These are phyloP conservation scores for Globisporangium recalcitrans DNA, from an alignment of 352 stramenopile species.

Conservation along the genomic window DNA sequence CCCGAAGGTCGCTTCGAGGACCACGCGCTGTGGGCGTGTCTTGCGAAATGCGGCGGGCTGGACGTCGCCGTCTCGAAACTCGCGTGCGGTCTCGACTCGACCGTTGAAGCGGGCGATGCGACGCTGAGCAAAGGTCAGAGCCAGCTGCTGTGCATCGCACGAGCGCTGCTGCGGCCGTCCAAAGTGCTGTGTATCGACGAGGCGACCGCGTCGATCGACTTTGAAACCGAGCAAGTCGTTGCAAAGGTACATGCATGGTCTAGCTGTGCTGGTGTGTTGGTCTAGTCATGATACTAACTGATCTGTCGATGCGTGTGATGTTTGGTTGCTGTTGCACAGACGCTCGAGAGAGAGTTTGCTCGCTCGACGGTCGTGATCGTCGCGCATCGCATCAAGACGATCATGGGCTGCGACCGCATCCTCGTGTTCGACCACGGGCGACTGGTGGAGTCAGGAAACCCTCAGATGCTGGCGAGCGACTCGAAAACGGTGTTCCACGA, in stretches of 20 bases:
- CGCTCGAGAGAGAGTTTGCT: constrained; percentile 90
- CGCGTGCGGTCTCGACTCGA: constrained; percentile 40
- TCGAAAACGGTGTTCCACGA: constrained; percentile 37
- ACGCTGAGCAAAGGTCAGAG: constrained; percentile 72
- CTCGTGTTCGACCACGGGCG: constrained; percentile 56
- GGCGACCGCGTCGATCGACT: constrained; percentile 88
- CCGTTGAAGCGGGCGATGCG: constrained; percentile 34
- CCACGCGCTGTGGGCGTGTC: constrained; percentile 48
- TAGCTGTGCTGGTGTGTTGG: not conserved
- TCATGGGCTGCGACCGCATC: constrained; percentile 91
- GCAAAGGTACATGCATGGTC: constrained; percentile 33
- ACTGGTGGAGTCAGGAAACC: constrained; percentile 47
- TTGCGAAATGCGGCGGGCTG: constrained; percentile 47
- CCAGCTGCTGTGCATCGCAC: constrained; percentile 72
- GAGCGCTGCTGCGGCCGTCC: constrained; percentile 79
- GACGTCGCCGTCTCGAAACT: constrained; percentile 39
- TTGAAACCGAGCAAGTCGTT: constrained; percentile 78
- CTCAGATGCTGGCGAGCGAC: constrained; percentile 29
- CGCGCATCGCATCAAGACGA: constrained; percentile 95
- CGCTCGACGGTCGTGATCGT: constrained; percentile 96
- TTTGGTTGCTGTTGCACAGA: constrained; percentile 29
- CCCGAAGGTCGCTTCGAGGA: constrained; percentile 36
- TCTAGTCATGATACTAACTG: not conserved
- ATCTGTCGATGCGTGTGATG: too few relatives aligned
- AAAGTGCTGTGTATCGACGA: constrained; percentile 94